A percentile compares a stretch with the other conserved stretches of the same genome.
These are phyloP conservation scores for Blastocladiella britannica DNA, from an alignment of 192 early-diverging fungal species.

Conservation along the genomic window DNA sequence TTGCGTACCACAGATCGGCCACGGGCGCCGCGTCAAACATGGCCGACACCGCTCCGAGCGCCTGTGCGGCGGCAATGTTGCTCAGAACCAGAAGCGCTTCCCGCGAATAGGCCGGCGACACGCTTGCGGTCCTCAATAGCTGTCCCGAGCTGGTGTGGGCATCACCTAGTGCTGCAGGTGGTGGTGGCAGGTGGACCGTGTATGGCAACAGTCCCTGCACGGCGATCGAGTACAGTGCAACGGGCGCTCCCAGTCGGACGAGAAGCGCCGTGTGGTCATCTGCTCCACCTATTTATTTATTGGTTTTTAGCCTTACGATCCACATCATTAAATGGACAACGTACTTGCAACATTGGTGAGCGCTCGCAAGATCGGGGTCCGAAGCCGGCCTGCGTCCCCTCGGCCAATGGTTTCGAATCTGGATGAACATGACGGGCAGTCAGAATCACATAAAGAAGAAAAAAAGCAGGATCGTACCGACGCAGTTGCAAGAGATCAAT, in stretches of 20 bases:
- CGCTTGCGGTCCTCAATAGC: no score
- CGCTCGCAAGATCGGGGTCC: neutral
- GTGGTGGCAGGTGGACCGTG: neutral
- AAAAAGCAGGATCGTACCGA: neutral
- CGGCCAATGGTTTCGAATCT: neutral
- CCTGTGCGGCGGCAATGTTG: neutral
- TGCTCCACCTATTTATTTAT: no score
- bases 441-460: no score
- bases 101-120: neutral
- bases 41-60: neutral
- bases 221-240: neutral
- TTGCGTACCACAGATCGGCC: neutral
- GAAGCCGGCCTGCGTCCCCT: neutral
- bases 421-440: no score
- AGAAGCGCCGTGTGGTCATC: neutral
- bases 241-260: neutral
- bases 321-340: no score
- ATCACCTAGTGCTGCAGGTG: neutral
- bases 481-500: neutral
- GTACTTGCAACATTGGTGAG: neutral
- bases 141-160: neutral
- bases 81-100: neutral
- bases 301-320: no score
- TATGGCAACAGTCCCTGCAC: neutral
- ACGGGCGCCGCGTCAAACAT: neutral